Evolutionary conservation across 139 green algal species (phyloP), one percentile per base, ranked within the genome.

Genomic region (Desmodesmus armatus): DNA sequence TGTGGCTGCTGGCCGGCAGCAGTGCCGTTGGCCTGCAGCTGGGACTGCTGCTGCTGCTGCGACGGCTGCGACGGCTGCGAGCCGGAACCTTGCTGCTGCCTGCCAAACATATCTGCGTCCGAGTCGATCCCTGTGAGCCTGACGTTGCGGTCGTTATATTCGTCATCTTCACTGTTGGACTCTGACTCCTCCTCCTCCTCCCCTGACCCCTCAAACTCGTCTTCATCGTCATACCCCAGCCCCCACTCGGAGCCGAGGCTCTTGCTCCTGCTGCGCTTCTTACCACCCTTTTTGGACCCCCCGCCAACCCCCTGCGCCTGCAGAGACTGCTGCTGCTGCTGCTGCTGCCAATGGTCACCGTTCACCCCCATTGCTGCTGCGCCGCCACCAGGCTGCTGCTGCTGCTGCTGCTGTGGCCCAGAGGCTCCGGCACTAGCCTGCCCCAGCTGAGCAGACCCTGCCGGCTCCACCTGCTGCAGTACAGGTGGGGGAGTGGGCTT

Each of bases 1-100:
- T 78, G 58, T n/a, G 74, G 58, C 77, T 83, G 55, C 37, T 49
- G 55, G 37, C 40, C 9, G 62, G 31, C n/a, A 39, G 33, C n/a
- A 27, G 23, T 43, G 44, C 33, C 31, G 39, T 29, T 84, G 60
- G 7, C 40, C 15, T 17, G 63, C 21, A 29, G n/a, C 19, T 51
- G 9, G 5, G 33, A 23, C 19, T 77, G n/a, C 40, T 72, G 70
- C 49, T 82, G 41, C 5, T 47, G 72, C 51, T 83, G 33, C 40
- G 51, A 37, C 76, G 25, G 33, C 79, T 55, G 63, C 21, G n/a
- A 37, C 21, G 63, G 41, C 13, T 39, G 31, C 47, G 15, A 23
- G 37, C 37, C 31, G 5, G 67, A 21, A 15, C 21, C 37, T 23
- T 7, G n/a, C 17, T 44, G 67, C 19, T 78, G 39, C 2, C 58